A percentile compares a stretch with the other conserved stretches of the same genome.
Evolutionary conservation across 2,329 filamentous ascomycete genomes (phyloP).

Genomic region (Botrytis paeoniae): DNA sequence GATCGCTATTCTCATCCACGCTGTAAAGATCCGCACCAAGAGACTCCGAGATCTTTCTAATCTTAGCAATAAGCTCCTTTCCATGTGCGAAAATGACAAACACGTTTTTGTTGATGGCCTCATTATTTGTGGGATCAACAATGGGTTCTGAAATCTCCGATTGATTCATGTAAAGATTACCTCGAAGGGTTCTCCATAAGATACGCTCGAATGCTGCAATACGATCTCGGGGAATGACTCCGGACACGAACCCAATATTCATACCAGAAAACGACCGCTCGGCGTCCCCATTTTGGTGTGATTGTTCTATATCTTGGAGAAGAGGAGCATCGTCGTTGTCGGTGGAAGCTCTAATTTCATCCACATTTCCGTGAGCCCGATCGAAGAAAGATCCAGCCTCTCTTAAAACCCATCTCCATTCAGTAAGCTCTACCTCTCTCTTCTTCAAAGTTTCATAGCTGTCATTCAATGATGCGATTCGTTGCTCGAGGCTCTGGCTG

Average conservation of each 20-base stretch:
- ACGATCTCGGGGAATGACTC: conserved; percentile 89
- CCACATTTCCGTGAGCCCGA: conserved; percentile 89
- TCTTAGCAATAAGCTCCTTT: conserved; percentile 97
- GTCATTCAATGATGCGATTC: conserved; percentile 88
- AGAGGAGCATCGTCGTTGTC: conserved; percentile 87
- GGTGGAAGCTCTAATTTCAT: conserved; percentile 89
- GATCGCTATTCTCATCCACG: conserved; percentile 95
- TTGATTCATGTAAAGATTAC: conserved; percentile 99
- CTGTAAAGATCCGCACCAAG: conserved; percentile 94
- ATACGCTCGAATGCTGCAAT: conserved; percentile 97
- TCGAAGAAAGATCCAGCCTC: conserved; percentile 98
- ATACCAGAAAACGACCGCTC: conserved; percentile 92
- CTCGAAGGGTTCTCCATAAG: conserved; percentile 92
- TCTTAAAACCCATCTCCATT: conserved; percentile 96
- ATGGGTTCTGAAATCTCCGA: conserved; percentile 94
- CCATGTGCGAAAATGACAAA: conserved; percentile 99
- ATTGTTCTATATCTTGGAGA: conserved; percentile 87
- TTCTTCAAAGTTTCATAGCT: conserved; percentile 99
- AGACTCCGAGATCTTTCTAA: conserved; percentile 97
- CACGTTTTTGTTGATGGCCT: conserved; percentile 92
- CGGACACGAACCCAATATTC: conserved; percentile 98
- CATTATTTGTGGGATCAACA: conserved; percentile 87
- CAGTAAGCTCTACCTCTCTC: conserved; percentile 91
- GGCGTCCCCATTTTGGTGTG: conserved; percentile 56
- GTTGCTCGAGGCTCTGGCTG: conserved; percentile 87